A percentile compares a stretch with the other conserved stretches of the same genome.
Evolutionary conservation across 2,329 filamentous ascomycete species (phyloP).

Genomic region (Lecanicillium sp.): DNA sequence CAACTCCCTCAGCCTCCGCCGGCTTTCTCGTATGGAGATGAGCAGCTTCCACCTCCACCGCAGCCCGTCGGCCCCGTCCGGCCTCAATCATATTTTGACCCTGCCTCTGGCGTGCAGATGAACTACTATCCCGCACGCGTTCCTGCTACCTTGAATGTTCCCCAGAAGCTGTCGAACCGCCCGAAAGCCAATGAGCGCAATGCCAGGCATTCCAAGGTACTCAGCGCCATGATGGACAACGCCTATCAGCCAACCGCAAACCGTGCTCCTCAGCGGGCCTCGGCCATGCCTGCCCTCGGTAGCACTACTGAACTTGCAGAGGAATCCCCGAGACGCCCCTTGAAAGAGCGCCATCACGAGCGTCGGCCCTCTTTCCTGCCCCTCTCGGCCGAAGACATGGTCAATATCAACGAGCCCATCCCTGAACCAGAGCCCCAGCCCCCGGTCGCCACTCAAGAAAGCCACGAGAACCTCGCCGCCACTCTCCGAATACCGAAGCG

Average conservation of each 20-base stretch:
- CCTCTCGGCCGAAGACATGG: constrained; percentile 8
- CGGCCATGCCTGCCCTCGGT: constrained; percentile 19
- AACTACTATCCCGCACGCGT: constrained; percentile 94
- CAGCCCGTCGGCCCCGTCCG: constrained; percentile 26
- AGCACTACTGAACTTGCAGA: constrained; percentile 15
- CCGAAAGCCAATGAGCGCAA: constrained; percentile 59
- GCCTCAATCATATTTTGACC: constrained; percentile 56
- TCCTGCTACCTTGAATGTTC: constrained; percentile 86
- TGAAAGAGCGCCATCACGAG: constrained; percentile 36
- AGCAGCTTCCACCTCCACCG: constrained; percentile 9
- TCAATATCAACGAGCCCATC: constrained; percentile 1
- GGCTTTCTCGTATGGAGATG: background rate
- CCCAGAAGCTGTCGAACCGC: constrained; percentile 75
- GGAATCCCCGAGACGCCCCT: constrained; percentile 30
- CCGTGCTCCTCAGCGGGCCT: constrained; percentile 17
- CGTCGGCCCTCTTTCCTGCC: constrained; percentile 13
- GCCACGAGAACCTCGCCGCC: constrained; percentile 14
- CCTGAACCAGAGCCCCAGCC: background rate
- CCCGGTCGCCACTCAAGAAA: constrained; percentile 3
- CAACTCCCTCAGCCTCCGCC: background rate
- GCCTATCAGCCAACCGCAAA: constrained; percentile 13
- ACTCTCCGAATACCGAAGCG: constrained; percentile 29
- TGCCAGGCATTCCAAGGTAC: constrained; percentile 65
- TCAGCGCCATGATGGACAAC: constrained; percentile 51
- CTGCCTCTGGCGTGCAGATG: constrained; percentile 69